Base-by-base conservation (phyloP, 106 monocot species). In the Dendrobium catenatum region DNA sequence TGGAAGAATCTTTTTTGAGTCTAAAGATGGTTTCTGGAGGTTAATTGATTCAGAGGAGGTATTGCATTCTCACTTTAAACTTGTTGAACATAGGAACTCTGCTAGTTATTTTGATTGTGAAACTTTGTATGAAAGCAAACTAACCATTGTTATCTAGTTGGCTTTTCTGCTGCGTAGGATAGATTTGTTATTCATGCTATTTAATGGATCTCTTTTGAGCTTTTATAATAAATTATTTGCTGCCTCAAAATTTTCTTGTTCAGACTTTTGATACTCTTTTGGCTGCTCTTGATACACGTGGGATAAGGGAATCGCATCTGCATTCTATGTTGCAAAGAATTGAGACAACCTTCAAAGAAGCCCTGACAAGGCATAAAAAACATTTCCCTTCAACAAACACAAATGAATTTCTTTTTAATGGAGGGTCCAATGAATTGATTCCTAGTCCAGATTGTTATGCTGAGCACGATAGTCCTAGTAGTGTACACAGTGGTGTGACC, bases 31-130 rank as follows among this genome's bases (percentile, higher is more conserved):
- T 6, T 77, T 82, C 37, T 99, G 99, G 99, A 91, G 90, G 81
- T 76, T 99, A 47, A 93, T 99, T 81, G 99, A 99, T 81, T 93
- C 95, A 55, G 90, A 93, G 79, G 95, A 99, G 99, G 99, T 99
- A 93, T 78, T 17, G 18, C 0, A 47, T 13, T 68, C 18, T 76
- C n/a, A 17, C 17, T 73, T 37, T 41, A 17, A 46, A 7, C 6
- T 46, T 7, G 9, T 46, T 9, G 9, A 46, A 5, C 46, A 46
- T 46, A 46, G 46, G 46, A 46, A 46, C 46, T 46, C 9, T 46
- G 6, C 46, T 46, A 46, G 46, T 9, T 46, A 9, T 46, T 46
- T 46, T 46, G 46, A 46, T 46, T 51, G 15, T 15, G 51, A 51
- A 13, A 51, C 18, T 20, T 61, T n/a, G 18, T n/a, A n/a, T 66